Percentiles rank a stretch among this genome's conserved stretches.
These are phyloP conservation scores for Chrysosporium queenslandicum DNA, from an alignment of 2,329 filamentous ascomycete genomes.

Conservation along the genomic window DNA sequence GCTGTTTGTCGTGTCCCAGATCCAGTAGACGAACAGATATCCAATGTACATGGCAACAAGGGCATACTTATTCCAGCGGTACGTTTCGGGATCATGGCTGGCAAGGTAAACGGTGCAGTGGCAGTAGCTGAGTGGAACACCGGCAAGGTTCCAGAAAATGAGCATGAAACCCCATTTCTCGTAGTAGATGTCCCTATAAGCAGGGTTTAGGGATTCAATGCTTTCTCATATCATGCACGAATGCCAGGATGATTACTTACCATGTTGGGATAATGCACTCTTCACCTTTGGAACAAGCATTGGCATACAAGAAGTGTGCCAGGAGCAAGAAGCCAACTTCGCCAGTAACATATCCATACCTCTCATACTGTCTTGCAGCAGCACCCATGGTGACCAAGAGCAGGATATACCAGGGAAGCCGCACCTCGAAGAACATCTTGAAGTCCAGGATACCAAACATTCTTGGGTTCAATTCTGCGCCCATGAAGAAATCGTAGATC, in stretches of 20 bases:
- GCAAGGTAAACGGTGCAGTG: constrained; percentile 87
- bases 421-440: constrained; percentile 94
- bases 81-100: constrained; percentile 67
- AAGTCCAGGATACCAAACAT: constrained; percentile 78
- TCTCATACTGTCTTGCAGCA: constrained; percentile 72
- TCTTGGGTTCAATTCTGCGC: constrained; percentile 74
- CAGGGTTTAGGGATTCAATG: neutral
- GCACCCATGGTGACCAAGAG: constrained; percentile 67
- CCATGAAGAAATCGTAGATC: constrained; percentile 87
- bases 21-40: constrained; percentile 80
- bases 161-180: constrained; percentile 98
- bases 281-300: constrained; percentile 85
- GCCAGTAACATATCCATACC: constrained; percentile 74
- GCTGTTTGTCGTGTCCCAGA: constrained; percentile 86
- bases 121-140: constrained; percentile 83
- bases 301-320: constrained; percentile 86
- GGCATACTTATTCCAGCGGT: constrained; percentile 62
- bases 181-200: constrained; percentile 77
- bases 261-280: constrained; percentile 83
- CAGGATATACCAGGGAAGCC: constrained; percentile 84
- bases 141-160: constrained; percentile 93
- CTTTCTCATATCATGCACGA: neutral
- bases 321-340: constrained; percentile 76
- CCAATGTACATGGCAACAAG: constrained; percentile 54
- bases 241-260: constrained; percentile 32